These are phyloP conservation scores for Grifola frondosa DNA, from an alignment of 1,284 basidiomycete species.

Conservation along the genomic window DNA sequence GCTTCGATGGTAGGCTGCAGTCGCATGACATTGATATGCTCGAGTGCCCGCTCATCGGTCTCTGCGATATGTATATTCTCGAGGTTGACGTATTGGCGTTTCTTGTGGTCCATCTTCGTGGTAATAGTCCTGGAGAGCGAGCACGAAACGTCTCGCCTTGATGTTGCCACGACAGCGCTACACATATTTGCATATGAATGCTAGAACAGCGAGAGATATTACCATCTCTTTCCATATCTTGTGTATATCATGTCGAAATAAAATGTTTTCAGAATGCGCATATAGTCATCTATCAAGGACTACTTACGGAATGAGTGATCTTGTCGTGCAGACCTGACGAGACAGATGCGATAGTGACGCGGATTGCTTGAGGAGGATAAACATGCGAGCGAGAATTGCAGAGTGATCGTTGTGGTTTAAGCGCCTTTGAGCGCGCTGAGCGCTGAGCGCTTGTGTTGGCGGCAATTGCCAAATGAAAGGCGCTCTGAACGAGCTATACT, in stretches of 20 bases:
- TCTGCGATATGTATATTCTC: slow-evolving; percentile 31
- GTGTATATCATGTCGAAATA: slow-evolving; percentile 14
- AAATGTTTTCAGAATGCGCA: neutral
- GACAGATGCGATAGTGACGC: slow-evolving; percentile 24
- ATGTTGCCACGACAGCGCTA: slow-evolving; percentile 37
- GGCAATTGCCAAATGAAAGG: no score
- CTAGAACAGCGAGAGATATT: no score
- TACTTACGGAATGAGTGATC: slow-evolving; percentile 25
- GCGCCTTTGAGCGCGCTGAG: no score
- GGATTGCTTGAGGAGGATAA: no score
- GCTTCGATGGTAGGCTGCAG: slow-evolving; percentile 47
- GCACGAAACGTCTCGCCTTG: slow-evolving; percentile 36
- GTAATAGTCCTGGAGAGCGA: slow-evolving; percentile 36
- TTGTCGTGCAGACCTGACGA: slow-evolving; percentile 27
- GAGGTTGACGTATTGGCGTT: neutral
- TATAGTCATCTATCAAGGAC: no score
- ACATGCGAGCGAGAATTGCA: no score
- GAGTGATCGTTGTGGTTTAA: no score
- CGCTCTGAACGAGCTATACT: no score
- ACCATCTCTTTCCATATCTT: slow-evolving; percentile 34
- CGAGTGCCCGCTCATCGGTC: slow-evolving; percentile 41
- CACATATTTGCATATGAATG: neutral
- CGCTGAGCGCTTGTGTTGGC: no score
- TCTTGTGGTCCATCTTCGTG: slow-evolving; percentile 20
- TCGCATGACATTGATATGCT: slow-evolving; percentile 40